A percentile compares a stretch with the other conserved stretches of the same genome.
Evolutionary conservation across 139 green algal species (phyloP).

Genomic region (Coccomyxa sp.): DNA sequence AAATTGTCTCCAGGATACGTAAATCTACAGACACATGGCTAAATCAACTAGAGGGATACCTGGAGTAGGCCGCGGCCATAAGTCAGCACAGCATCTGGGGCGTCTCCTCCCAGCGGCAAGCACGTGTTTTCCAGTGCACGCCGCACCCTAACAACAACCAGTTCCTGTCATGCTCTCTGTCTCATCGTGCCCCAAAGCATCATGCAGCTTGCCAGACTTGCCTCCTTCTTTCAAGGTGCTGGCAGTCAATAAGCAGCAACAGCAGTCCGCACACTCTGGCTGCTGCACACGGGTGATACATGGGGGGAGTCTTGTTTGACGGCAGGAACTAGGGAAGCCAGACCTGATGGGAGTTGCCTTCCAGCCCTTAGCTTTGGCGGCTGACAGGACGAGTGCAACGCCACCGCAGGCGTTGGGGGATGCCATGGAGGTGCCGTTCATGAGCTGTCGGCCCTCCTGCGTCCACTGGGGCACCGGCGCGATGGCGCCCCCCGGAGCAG

Average conservation of each 20-base stretch:
- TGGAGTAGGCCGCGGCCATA: conserved; percentile 83
- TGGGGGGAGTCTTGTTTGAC: too few relatives aligned
- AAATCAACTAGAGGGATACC: conserved; percentile 23
- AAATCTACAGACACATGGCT: too few relatives aligned
- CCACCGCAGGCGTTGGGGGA: conserved; percentile 72
- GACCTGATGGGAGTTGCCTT: conserved; percentile 31
- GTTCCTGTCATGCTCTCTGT: too few relatives aligned
- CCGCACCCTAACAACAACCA: conserved; percentile 17
- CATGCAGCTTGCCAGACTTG: too few relatives aligned
- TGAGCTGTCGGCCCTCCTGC: conserved; percentile 68
- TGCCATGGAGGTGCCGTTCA: conserved; percentile 86
- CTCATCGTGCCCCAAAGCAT: too few relatives aligned
- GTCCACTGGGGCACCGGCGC: conserved; percentile 79
- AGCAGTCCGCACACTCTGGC: too few relatives aligned
- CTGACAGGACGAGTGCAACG: conserved; percentile 76
- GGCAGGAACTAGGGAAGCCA: not conserved
- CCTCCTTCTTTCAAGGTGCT: too few relatives aligned
- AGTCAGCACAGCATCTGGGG: conserved; percentile 57
- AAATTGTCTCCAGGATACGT: too few relatives aligned
- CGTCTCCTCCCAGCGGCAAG: conserved; percentile 27
- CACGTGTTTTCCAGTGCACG: conserved; percentile 72
- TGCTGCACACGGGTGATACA: too few relatives aligned
- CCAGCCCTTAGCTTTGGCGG: conserved; percentile 43
- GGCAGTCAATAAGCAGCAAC: too few relatives aligned
- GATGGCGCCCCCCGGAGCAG: conserved; percentile 66